A percentile compares a stretch with the other conserved stretches of the same genome.
These are phyloP conservation scores for Pythium myriotylum DNA, from an alignment of 352 stramenopile species.

Conservation along the genomic window DNA sequence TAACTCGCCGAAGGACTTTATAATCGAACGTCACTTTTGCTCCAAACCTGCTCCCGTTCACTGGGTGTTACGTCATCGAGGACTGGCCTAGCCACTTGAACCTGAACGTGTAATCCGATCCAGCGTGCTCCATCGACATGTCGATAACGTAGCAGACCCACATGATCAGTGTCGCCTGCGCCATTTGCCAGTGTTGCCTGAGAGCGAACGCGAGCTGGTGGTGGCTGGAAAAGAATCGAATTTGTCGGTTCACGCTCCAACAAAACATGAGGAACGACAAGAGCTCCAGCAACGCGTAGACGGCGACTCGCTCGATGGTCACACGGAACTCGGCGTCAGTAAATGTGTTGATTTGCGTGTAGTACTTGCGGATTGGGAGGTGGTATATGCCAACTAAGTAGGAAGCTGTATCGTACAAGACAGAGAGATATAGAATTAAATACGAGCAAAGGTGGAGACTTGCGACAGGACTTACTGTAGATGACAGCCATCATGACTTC, in stretches of 20 bases:
- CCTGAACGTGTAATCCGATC: conserved; percentile 9
- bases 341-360: conserved; percentile 27
- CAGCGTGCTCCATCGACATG: conserved; percentile 3
- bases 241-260: background rate
- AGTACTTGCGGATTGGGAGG: conserved; percentile 33
- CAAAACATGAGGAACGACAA: conserved; percentile 10
- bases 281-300: conserved; percentile 5
- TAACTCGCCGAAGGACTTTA: too few relatives aligned
- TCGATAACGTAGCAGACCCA: conserved; percentile 9
- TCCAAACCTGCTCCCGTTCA: too few relatives aligned
- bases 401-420: conserved; percentile 17
- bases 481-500: conserved; percentile 27
- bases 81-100: conserved; percentile 5
- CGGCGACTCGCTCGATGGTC: background rate
- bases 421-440: too few relatives aligned
- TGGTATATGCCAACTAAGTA: conserved; percentile 24
- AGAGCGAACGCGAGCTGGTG: conserved; percentile 15
- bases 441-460: too few relatives aligned
- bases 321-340: conserved; percentile 19
- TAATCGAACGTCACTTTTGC: too few relatives aligned
- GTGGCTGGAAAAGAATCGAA: conserved; percentile 1
- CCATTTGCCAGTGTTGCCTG: background rate
- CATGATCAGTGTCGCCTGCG: conserved; percentile 4
- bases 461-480: conserved; percentile 14
- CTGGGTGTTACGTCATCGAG: too few relatives aligned